These are phyloP conservation scores for Trichosporon faecale DNA, from an alignment of 1,284 basidiomycete species.

Conservation along the genomic window DNA sequence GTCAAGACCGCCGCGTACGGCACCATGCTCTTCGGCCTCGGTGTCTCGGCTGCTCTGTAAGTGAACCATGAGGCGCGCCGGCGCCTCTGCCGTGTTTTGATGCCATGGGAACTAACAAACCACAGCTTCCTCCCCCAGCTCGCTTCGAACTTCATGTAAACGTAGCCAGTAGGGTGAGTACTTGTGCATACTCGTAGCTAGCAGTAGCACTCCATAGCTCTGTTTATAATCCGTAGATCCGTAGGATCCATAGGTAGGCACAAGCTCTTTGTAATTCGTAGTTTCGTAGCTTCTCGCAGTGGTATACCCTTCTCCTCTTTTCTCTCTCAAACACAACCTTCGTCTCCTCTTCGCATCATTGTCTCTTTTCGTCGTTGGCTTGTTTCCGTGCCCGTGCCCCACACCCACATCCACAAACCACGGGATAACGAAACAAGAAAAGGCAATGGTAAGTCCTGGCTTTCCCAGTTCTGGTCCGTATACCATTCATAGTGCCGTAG, in stretches of 20 bases:
- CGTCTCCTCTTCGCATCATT: neutral
- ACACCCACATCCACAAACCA: neutral
- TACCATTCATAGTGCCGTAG: neutral
- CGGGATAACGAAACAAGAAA: slow-evolving; percentile 7
- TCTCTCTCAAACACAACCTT: neutral
- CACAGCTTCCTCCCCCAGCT: slow-evolving; percentile 12
- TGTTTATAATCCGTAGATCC: neutral
- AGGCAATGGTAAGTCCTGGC: slow-evolving; percentile 3
- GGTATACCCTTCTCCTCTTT: neutral
- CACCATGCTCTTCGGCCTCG: slow-evolving; percentile 47
- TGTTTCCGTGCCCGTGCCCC: neutral
- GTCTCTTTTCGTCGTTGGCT: slow-evolving; percentile 11
- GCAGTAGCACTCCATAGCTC: neutral
- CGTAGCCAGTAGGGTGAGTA: slow-evolving; percentile 1
- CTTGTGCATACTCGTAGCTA: slow-evolving; percentile 6
- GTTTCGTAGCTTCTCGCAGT: neutral
- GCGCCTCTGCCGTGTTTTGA: no score
- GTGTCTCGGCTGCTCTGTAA: slow-evolving; percentile 46
- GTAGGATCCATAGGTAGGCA: neutral
- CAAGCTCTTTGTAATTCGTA: slow-evolving; percentile 5
- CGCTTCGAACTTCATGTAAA: slow-evolving; percentile 12
- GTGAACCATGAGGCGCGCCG: slow-evolving; percentile 6
- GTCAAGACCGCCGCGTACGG: slow-evolving; percentile 47
- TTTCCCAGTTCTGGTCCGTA: neutral
- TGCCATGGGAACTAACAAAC: no score